phyloP scores from a whole-genome alignment of 768 basidiomycete species.

The Rubroboletus satanas region DNA sequence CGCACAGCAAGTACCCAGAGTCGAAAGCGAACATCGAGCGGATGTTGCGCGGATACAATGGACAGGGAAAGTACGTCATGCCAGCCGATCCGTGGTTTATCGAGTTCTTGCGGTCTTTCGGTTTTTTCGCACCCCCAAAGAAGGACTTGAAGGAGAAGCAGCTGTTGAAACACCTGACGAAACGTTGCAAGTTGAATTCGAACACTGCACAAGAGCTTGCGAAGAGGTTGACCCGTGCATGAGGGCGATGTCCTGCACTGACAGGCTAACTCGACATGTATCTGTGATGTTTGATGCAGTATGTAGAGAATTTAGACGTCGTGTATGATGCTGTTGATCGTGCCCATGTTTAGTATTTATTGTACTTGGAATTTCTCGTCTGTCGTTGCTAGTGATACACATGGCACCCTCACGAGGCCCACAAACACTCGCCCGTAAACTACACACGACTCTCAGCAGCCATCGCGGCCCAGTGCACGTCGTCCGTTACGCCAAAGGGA shows the following conservation, averaged over 20 bases:
- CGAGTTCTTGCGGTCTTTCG: slow-evolving; percentile 19
- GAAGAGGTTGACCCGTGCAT: slow-evolving; percentile 4
- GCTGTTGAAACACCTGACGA: slow-evolving; percentile 16
- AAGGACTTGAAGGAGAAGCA: slow-evolving; percentile 17
- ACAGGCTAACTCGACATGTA: neutral
- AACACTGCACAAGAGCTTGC: slow-evolving; percentile 17
- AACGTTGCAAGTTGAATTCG: slow-evolving; percentile 23
- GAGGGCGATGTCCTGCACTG: neutral
- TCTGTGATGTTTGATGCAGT: neutral
- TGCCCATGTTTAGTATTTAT: neutral
- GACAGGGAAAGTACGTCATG: slow-evolving; percentile 19
- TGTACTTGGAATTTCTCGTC: neutral
- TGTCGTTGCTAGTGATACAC: no score
- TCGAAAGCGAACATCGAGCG: slow-evolving; percentile 14
- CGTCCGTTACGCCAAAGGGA: slow-evolving; percentile 86
- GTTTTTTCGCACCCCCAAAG: slow-evolving; percentile 12
- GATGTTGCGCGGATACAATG: slow-evolving; percentile 16
- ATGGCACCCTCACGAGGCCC: slow-evolving; percentile 57
- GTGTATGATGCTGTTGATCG: neutral
- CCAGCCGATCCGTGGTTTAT: slow-evolving; percentile 24
- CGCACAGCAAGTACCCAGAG: slow-evolving; percentile 17
- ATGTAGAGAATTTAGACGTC: neutral
- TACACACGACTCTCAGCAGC: slow-evolving; percentile 57
- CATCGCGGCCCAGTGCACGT: slow-evolving; percentile 89
- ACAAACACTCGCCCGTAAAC: slow-evolving; percentile 50